Evolutionary conservation across 345 rosid species (phyloP), one percentile per base, ranked within the genome.

Genomic region (Euclidium syriacum): DNA sequence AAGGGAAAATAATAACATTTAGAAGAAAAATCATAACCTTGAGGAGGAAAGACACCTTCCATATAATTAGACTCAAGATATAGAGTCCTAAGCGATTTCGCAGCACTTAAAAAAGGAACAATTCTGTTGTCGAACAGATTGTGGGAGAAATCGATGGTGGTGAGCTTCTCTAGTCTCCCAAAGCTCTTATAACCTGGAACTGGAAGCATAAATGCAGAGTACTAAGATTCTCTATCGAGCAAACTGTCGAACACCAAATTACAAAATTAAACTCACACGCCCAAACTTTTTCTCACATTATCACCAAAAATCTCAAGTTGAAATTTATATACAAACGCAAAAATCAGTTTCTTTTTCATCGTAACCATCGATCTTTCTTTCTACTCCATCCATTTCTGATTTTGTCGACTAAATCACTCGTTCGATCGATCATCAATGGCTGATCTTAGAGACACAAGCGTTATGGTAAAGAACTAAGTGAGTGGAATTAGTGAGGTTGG

Each of bases 11-110:
- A 3, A 15, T n/a, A 23, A 3, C 2, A 39, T 22, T 5, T 10
- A 47, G 66, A 47, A 14, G 34, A 34, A 34, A 34, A 29, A 40
- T 2, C 11, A 8, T 18, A 19, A 64, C 69, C 69, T 52, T 29
- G 10, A 22, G 60, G 50, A 43, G 69, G 69, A 24, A 64, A 64
- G 61, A 53, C 42, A 29, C 69, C 61, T 29, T 64, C 69, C 69
- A 64, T 29, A 23, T 64, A 27, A 40, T 64, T 52, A 29, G 41
- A 40, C 17, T 42, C 69, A 14, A 64, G 69, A 64, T 14, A 18
- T 15, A 64, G 18, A 52, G 30, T 41, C 61, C 24, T 40, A 6
- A 64, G 17, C 52, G 69, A 64, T 10, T 41, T 52, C 0, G 62
- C 61, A 29, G 61, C 61, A 52, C 34, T 64, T 29, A 64, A 11